Base-by-base conservation (phyloP, 2,329 filamentous ascomycete species). In the Zymoseptoria ardabiliae region DNA sequence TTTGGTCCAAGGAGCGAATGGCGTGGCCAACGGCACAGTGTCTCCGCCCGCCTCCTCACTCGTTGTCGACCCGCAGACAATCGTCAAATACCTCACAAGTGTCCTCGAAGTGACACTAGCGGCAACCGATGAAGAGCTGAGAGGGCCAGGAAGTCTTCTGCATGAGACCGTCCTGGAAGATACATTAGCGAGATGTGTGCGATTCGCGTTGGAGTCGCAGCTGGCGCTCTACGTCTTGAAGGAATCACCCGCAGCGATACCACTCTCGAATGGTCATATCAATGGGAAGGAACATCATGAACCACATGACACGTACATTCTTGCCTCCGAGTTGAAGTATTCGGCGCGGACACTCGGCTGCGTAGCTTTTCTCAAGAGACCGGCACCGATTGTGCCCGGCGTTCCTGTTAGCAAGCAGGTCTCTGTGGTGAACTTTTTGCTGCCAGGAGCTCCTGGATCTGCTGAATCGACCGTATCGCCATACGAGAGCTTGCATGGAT, bases 221-320 rank as follows among this genome's bases (percentile, higher is more conserved):
- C 86, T 88, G 63, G 91, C 89, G 58, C 80, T 99, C 64, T 97
- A 97, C 76, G 87, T 97, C 64, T 89, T 94, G 73, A 96, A 97
- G 77, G 90, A 93, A 59, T 87, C 65, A 76, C 53, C 58, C 28
- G 56, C 82, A 11, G 55, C 56, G 78, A 81, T 57, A 64, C 79
- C 80, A 11, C 79, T 82, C 54, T 74, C 81, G 58, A 80, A 84
- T 63, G 81, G 78, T 51, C 51, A 54, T 28, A 68, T 75, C 17
- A 75, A 64, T 20, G 69, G 70, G 52, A 68, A 66, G 11, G 65
- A 66, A 35, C 61, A 35, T n/a, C 52, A 61, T 5, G 53, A 62
- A 9, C 50, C 54, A 30, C 73, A 72, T 58, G 92, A 92, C 76
- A 82, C 82, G 54, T 99, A 96, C 74, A 88, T 83, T 20, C 82